phyloP scores from a whole-genome alignment of 1,284 basidiomycete species.

The Melampsora larici-populina region DNA sequence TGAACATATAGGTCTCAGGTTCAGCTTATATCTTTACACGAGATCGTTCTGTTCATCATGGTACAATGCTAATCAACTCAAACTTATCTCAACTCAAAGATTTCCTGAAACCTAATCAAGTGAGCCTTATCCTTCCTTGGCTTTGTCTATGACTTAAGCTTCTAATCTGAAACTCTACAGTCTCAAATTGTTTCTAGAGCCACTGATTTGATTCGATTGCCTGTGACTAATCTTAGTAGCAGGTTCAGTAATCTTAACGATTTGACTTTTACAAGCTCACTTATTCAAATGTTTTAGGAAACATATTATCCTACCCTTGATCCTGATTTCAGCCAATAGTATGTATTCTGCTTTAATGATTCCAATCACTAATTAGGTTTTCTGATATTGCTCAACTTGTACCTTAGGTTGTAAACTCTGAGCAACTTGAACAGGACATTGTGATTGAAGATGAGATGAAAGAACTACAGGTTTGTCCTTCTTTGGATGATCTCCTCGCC shows the following conservation, averaged over 20 bases:
- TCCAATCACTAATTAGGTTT: background rate
- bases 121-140: slow-evolving; percentile 52
- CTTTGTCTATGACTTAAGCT: background rate
- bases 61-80: slow-evolving; percentile 93
- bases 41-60: slow-evolving; percentile 91
- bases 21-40: slow-evolving; percentile 95
- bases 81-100: slow-evolving; percentile 68
- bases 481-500: background rate
- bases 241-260: slow-evolving; percentile 64
- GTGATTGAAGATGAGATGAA: slow-evolving; percentile 38
- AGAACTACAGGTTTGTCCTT: slow-evolving; percentile 29
- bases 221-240: slow-evolving; percentile 76
- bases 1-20: slow-evolving; percentile 72
- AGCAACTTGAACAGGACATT: slow-evolving; percentile 43
- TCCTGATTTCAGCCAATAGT: background rate
- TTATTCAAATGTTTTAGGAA: slow-evolving; percentile 67
- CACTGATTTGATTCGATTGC: slow-evolving; percentile 84
- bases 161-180: background rate
- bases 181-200: slow-evolving; percentile 68
- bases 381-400: background rate
- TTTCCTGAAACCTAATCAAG: slow-evolving; percentile 69
- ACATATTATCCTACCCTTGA: slow-evolving; percentile 59
- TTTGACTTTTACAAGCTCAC: slow-evolving; percentile 67
- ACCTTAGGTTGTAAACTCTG: background rate
- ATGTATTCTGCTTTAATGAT: background rate